phyloP scores from a whole-genome alignment of 2,329 filamentous ascomycete genomes.

The Xylariales sp. region DNA sequence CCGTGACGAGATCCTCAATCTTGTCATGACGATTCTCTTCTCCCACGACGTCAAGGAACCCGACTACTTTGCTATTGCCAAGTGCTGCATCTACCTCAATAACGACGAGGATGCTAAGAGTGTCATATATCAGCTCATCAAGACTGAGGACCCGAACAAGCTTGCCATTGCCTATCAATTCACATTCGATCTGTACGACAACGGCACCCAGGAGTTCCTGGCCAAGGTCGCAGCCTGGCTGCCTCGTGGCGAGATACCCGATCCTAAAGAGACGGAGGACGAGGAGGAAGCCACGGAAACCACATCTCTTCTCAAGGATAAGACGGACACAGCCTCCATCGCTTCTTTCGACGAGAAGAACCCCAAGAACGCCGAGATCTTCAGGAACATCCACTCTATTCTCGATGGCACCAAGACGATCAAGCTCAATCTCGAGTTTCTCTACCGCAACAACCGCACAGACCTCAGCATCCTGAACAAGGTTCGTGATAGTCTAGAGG shows the following conservation, averaged over 20 bases:
- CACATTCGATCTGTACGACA: slow-evolving; percentile 96
- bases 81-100: slow-evolving; percentile 93
- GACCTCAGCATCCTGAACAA: slow-evolving; percentile 93
- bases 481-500: slow-evolving; percentile 90
- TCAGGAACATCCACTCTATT: slow-evolving; percentile 60
- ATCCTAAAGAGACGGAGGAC: slow-evolving; percentile 40
- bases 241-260: slow-evolving; percentile 48
- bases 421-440: slow-evolving; percentile 89
- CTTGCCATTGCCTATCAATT: slow-evolving; percentile 92
- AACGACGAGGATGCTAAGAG: slow-evolving; percentile 85
- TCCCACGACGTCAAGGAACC: slow-evolving; percentile 82
- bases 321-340: no score
- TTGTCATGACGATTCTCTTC: slow-evolving; percentile 84
- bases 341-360: slow-evolving; percentile 58
- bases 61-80: slow-evolving; percentile 97
- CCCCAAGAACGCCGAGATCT: slow-evolving; percentile 48
- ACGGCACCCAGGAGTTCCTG: slow-evolving; percentile 95
- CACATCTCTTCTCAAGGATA: slow-evolving; percentile 45
- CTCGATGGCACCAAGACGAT: slow-evolving; percentile 91
- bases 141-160: slow-evolving; percentile 71
- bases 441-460: slow-evolving; percentile 91
- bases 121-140: slow-evolving; percentile 77
- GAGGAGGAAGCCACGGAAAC: slow-evolving; percentile 37
- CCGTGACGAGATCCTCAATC: slow-evolving; percentile 75
- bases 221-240: slow-evolving; percentile 82